Percentiles rank a stretch among this genome's conserved stretches.
Conservation (phyloP, 345 rosid species). For the Bruguiera gymnorhiza region DNA sequence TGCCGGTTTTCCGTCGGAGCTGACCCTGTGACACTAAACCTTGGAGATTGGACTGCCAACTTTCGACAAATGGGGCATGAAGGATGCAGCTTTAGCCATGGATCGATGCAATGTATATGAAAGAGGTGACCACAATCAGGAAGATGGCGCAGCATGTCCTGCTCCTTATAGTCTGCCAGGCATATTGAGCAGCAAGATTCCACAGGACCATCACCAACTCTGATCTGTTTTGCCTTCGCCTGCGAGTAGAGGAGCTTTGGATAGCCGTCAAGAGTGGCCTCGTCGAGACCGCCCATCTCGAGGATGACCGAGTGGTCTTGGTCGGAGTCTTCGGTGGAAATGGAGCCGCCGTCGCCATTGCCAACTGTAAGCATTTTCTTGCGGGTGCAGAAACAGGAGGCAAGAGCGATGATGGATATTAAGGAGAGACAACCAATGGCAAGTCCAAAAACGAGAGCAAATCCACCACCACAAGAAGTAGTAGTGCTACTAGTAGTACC, state of each 20-base stretch:
- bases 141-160: conserved; percentile 14
- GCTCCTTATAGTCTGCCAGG: conserved; percentile 8
- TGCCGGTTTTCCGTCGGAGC: background rate
- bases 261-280: conserved; percentile 3
- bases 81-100: conserved; percentile 20
- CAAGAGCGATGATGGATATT: no score
- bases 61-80: conserved; percentile 27
- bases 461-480: no score
- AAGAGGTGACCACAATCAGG: conserved; percentile 19
- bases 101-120: conserved; percentile 20
- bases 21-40: background rate
- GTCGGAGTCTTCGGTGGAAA: no score
- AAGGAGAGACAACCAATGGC: no score
- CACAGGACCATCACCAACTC: background rate
- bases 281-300: conserved; percentile 9
- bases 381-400: no score
- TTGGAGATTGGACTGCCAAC: conserved; percentile 6
- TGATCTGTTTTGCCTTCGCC: conserved; percentile 11
- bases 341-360: no score
- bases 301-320: no score
- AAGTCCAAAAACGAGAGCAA: no score
- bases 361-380: no score
- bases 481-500: no score
- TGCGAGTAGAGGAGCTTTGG: conserved; percentile 18
- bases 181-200: conserved; percentile 13